A percentile compares a stretch with the other conserved stretches of the same genome.
Conservation (phyloP, 352 stramenopile genomes). For the Phytopythium chamaehyphon region DNA sequence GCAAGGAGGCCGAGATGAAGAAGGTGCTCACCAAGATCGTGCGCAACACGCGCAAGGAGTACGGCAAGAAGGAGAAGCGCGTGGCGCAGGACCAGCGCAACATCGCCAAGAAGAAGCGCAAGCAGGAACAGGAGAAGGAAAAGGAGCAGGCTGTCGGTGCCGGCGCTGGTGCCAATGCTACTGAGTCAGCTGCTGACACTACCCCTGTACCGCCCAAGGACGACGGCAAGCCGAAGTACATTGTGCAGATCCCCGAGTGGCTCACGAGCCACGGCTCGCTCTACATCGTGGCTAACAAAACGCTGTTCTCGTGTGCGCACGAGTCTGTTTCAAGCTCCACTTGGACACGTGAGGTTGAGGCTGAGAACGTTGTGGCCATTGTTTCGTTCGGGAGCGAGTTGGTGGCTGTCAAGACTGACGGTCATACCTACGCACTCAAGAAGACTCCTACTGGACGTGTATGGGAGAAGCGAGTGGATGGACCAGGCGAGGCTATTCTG, state of each 20-base stretch:
- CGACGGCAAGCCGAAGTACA: slow-evolving; percentile 29
- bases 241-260: slow-evolving; percentile 58
- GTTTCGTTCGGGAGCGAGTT: slow-evolving; percentile 77
- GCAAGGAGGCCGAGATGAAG: slow-evolving; percentile 89
- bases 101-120: slow-evolving; percentile 54
- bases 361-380: slow-evolving; percentile 44
- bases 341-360: slow-evolving; percentile 45
- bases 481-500: slow-evolving; percentile 34
- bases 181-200: no score
- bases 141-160: slow-evolving; percentile 16
- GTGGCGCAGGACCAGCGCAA: slow-evolving; percentile 54
- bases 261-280: slow-evolving; percentile 75
- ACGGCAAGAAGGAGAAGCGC: slow-evolving; percentile 84
- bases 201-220: slow-evolving; percentile 6
- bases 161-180: background rate
- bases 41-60: slow-evolving; percentile 80
- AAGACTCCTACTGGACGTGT: slow-evolving; percentile 20
- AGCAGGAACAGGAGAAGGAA: slow-evolving; percentile 60
- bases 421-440: slow-evolving; percentile 49
- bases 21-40: slow-evolving; percentile 87
- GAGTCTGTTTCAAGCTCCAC: slow-evolving; percentile 31
- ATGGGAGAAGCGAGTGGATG: slow-evolving; percentile 54
- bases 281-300: slow-evolving; percentile 48
- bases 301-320: slow-evolving; percentile 60
- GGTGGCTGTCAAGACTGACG: slow-evolving; percentile 52